phyloP scores from a whole-genome alignment of 2,329 filamentous ascomycete genomes.

The Aspergillus latus region DNA sequence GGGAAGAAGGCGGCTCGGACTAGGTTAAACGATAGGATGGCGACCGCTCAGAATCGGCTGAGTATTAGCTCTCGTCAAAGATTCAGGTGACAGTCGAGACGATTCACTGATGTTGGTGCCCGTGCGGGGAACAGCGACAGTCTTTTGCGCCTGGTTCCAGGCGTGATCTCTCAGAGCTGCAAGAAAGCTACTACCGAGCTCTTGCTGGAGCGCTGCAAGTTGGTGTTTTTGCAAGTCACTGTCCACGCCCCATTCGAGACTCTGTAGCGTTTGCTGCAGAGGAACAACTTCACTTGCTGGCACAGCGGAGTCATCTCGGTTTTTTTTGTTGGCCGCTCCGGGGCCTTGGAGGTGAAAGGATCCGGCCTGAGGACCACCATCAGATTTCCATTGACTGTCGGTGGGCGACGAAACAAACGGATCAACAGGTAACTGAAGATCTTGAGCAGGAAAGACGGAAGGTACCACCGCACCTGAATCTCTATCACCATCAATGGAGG shows the following conservation, averaged over 20 bases:
- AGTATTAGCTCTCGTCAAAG: conserved; percentile 36
- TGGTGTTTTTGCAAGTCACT: conserved; percentile 83
- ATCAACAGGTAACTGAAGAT: conserved; percentile 30
- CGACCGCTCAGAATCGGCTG: conserved; percentile 45
- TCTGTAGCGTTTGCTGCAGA: conserved; percentile 26
- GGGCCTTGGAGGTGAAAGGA: conserved; percentile 26
- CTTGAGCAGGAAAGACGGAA: conserved; percentile 31
- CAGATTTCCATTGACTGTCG: conserved; percentile 33
- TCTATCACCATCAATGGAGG: conserved; percentile 32
- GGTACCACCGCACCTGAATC: conserved; percentile 29
- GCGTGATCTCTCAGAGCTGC: conserved; percentile 78
- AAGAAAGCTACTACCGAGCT: conserved; percentile 84
- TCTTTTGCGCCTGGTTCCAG: conserved; percentile 45
- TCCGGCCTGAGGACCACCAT: conserved; percentile 31
- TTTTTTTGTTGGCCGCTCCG: conserved; percentile 19
- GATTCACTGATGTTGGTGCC: conserved; percentile 35
- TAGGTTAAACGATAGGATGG: conserved; percentile 27
- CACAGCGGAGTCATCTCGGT: conserved; percentile 19
- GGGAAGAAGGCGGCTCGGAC: background rate
- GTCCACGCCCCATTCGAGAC: conserved; percentile 46
- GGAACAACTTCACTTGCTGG: conserved; percentile 20
- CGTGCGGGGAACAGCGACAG: conserved; percentile 30
- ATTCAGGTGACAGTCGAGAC: conserved; percentile 32
- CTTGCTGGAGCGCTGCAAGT: conserved; percentile 79
- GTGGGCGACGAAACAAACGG: conserved; percentile 25